Evolutionary conservation across 352 stramenopile species (phyloP).

Genomic region (Globisporangium paddicum): DNA sequence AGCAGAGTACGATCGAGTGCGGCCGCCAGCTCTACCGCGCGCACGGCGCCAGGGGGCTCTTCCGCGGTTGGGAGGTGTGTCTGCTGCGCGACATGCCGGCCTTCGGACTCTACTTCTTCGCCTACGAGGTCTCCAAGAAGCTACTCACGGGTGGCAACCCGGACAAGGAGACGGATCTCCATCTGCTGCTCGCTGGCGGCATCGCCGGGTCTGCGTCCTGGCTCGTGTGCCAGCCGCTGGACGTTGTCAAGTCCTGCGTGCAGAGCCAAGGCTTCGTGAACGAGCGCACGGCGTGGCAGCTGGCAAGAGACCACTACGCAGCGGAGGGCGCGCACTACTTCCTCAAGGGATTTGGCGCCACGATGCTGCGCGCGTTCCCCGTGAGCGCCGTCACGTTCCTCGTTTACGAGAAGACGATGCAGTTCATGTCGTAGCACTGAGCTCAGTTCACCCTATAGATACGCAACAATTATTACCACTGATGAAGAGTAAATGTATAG

Average conservation of each 20-base stretch:
- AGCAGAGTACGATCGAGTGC: conserved; percentile 50
- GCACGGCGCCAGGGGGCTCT: conserved; percentile 45
- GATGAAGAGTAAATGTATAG: conserved; percentile 7
- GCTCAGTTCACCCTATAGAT: neutral
- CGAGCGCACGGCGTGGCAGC: conserved; percentile 37
- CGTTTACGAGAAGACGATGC: conserved; percentile 83
- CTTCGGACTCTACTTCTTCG: conserved; percentile 79
- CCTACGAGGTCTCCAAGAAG: conserved; percentile 70
- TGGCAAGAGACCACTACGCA: conserved; percentile 38
- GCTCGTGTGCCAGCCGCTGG: conserved; percentile 75
- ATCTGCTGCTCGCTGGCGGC: conserved; percentile 71
- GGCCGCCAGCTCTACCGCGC: conserved; percentile 31
- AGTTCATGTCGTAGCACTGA: conserved; percentile 61
- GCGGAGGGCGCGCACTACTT: conserved; percentile 64
- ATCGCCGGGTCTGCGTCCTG: conserved; percentile 76
- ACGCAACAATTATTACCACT: neutral
- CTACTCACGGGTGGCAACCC: conserved; percentile 41
- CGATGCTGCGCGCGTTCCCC: conserved; percentile 77
- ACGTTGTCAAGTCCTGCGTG: conserved; percentile 89
- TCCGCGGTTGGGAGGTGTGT: conserved; percentile 65
- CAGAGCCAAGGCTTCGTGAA: conserved; percentile 61
- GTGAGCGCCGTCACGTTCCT: conserved; percentile 84
- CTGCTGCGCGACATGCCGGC: conserved; percentile 70
- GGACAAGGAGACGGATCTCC: conserved; percentile 59
- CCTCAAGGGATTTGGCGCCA: conserved; percentile 77